Evolutionary conservation across 2,329 filamentous ascomycete species (phyloP).

Genomic region (Exutisphaerella laricina): DNA sequence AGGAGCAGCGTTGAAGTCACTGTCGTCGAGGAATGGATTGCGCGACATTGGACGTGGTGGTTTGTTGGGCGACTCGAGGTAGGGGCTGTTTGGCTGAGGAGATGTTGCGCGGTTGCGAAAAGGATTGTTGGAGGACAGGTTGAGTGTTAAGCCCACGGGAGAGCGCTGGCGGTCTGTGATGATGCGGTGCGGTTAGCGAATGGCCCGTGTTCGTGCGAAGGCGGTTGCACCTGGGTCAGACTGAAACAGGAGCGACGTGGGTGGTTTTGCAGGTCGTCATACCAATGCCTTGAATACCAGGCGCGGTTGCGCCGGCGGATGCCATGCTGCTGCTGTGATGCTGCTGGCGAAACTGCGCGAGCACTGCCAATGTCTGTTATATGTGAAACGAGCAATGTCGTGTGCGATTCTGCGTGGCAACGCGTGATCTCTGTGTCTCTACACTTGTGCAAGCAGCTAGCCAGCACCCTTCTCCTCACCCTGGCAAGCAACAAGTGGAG

Average conservation of each 20-base stretch:
- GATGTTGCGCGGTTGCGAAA: slow-evolving; percentile 67
- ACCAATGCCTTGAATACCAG: slow-evolving; percentile 6
- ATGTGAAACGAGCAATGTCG: not conserved
- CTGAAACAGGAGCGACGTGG: slow-evolving; percentile 13
- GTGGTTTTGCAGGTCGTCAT: slow-evolving; percentile 5
- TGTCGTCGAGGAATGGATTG: slow-evolving; percentile 64
- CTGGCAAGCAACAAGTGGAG: no score
- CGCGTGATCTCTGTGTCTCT: slow-evolving; percentile 1
- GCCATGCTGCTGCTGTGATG: slow-evolving; percentile 4
- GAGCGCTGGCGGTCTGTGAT: slow-evolving; percentile 43
- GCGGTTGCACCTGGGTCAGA: not conserved
- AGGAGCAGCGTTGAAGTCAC: slow-evolving; percentile 19
- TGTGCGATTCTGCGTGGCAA: not conserved
- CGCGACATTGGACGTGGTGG: slow-evolving; percentile 58
- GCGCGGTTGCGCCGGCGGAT: slow-evolving; percentile 8
- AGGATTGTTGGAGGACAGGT: slow-evolving; percentile 68
- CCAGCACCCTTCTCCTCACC: not conserved
- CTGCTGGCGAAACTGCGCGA: not conserved
- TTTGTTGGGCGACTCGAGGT: slow-evolving; percentile 44
- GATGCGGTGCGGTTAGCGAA: slow-evolving; percentile 8
- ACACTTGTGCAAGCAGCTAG: not conserved
- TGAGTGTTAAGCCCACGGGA: slow-evolving; percentile 17
- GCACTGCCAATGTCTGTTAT: not conserved
- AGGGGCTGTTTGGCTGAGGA: slow-evolving; percentile 17
- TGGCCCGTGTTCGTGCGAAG: slow-evolving; percentile 4